Evolutionary conservation across 345 rosid species (phyloP).

Genomic region (Hibiscus mutabilis): DNA sequence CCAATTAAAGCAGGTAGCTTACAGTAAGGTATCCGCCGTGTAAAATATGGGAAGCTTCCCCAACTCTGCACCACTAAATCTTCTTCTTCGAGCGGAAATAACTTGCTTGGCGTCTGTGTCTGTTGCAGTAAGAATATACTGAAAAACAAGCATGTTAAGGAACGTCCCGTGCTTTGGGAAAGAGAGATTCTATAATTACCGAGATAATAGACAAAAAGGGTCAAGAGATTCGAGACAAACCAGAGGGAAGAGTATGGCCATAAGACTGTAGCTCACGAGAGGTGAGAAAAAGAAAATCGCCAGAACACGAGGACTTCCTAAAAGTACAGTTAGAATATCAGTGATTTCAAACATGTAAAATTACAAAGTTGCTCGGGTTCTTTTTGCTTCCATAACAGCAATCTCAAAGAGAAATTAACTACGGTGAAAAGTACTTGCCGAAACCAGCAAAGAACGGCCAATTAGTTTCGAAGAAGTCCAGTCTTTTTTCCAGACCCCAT

Average conservation of each 20-base stretch:
- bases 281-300: constrained; percentile 86
- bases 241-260: constrained; percentile 89
- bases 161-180: not conserved
- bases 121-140: constrained; percentile 93
- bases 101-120: constrained; percentile 55
- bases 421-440: constrained; percentile 40
- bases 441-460: constrained; percentile 98
- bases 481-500: constrained; percentile 63
- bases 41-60: constrained; percentile 84
- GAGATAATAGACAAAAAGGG: not conserved
- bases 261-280: constrained; percentile 82
- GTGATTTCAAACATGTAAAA: not conserved
- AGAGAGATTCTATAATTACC: not conserved
- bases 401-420: no score
- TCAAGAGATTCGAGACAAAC: constrained; percentile 24
- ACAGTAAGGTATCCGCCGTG: constrained; percentile 59
- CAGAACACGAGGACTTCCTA: constrained; percentile 95
- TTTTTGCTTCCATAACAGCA: not conserved
- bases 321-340: constrained; percentile 17
- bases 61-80: constrained; percentile 47
- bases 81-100: constrained; percentile 35
- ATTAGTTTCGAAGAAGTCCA: constrained; percentile 78
- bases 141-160: constrained; percentile 23
- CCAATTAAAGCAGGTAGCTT: constrained; percentile 25
- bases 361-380: not conserved